Base-by-base conservation (phyloP, 805 yeast genomes). In the Starmerella geochares region DNA sequence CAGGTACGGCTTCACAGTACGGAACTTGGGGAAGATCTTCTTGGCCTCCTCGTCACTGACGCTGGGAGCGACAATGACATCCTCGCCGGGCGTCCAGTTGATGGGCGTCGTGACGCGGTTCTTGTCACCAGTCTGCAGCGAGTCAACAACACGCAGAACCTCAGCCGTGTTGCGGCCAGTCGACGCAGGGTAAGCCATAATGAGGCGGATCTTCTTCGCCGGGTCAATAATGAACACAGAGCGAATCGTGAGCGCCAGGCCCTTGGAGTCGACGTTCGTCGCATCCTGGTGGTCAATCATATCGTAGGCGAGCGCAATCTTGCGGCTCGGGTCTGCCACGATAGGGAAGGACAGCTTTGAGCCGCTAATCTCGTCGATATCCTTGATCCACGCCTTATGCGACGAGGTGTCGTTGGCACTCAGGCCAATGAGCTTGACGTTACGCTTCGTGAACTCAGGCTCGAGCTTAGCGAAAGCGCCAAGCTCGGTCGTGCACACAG, bases 141-240 rank as follows among this genome's bases (percentile, higher is more conserved):
- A 83, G 71, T 87, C 96, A 59, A 87, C 71, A 50, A 84, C 95
- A 73, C 96, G 81, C 65, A 87, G 75, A 47, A 87, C 94, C 74
- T 87, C 96, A 50, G 87, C 81, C 54, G 95, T 79, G 81, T 88
- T 87, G 77, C 96, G 83, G 66, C 96, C 96, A 55, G 85, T 81
- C 43, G 95, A 83, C 57, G 96, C 94, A 50, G 96, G 96, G 75
- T 87, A 87, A 24, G 94, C 74, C 74, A 87, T 71, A 55, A 83
- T 81, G 66, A 86, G 74, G 72, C 96, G 82, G 66, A 88, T 81
- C 67, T 83, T 87, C 79, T 88, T 88, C 63, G 76, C 70, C 62
- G 96, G 96, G 71, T 87, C 96, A 67, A 87, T 86, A 69, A 87
- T 72, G 73, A 83, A 88, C 53, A 87, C 96, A 3, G 95, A 84